Base-by-base conservation (phyloP, 2,329 filamentous ascomycete genomes). In the Cucurbitaria berberidis region DNA sequence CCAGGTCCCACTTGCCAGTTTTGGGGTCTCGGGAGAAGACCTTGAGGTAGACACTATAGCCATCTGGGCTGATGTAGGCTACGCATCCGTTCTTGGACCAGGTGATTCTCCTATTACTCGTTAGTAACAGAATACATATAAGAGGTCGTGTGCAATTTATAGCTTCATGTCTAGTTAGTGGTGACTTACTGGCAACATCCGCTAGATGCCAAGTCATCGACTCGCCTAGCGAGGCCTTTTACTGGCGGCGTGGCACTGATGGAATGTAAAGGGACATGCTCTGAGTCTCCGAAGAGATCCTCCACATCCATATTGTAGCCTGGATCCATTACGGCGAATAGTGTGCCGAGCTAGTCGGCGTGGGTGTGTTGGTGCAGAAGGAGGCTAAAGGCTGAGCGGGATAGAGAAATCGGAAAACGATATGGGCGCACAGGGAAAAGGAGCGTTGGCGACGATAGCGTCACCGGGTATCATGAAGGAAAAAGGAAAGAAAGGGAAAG, bases 41-140 rank as follows among this genome's bases (percentile, higher is more conserved):
- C 53, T 88, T 86, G 40, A 96, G 81, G 68, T 89, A 86, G 46
- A 97, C 78, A 13, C 81, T 82, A 42, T 83, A 82, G 24, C 90
- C 89, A 74, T 93, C 89, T 15, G 84, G 78, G 18, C 87, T 84
- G 61, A 98, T 89, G 48, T 88, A 89, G 24, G 93, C 93, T 62
- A 98, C 90, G 54, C 88, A 91, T 38, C 93, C 93, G 55, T 86
- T 84, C 66, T 88, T 92, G 10, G 93, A 96, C 93, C 93, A 98
- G 26, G 89, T 87, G 48, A 97, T 84, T 60, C 86, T 86, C 71
- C 92, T 96, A 53, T 21, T 16, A 19, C 34, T 6, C 26, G 42
- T 67, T 22, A 64, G 40, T 7, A 22, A 18, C n/a, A 13, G 13
- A 15, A 13, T 45, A n/a, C n/a, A 27, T n/a, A 24, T 11, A 22